These are phyloP conservation scores for Takashimella koratensis DNA, from an alignment of 1,284 basidiomycete genomes.

Conservation along the genomic window DNA sequence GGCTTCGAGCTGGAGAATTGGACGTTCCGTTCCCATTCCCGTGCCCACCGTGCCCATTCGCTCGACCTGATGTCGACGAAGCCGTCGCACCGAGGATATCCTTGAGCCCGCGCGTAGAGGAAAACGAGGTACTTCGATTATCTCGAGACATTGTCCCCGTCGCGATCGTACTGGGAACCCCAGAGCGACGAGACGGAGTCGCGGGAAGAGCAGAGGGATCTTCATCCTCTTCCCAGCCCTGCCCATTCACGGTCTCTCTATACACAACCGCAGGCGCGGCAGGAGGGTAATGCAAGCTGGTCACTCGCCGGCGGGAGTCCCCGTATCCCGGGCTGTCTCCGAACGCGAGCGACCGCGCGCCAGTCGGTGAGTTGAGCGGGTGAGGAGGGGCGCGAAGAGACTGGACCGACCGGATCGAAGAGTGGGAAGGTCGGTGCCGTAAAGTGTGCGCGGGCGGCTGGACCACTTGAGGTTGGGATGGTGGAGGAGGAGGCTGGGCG, in stretches of 20 bases:
- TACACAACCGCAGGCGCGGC: constrained; percentile 40
- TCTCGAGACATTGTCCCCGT: constrained; percentile 3
- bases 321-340: constrained; percentile 18
- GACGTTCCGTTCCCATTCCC: neutral
- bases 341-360: constrained; percentile 6
- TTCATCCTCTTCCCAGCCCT: constrained; percentile 25
- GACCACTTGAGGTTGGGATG: neutral
- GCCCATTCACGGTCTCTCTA: constrained; percentile 32
- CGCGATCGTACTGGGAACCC: constrained; percentile 3
- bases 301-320: constrained; percentile 20
- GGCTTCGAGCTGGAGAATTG: neutral
- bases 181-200: constrained; percentile 6
- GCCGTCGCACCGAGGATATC: constrained; percentile 7
- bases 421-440: constrained; percentile 32
- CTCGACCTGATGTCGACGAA: neutral
- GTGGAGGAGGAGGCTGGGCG: neutral
- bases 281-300: constrained; percentile 42
- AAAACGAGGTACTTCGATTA: constrained; percentile 13
- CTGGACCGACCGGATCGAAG: constrained; percentile 39
- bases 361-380: constrained; percentile 43
- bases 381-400: constrained; percentile 45
- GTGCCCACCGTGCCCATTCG: neutral
- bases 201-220: neutral
- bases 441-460: constrained; percentile 7
- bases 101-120: constrained; percentile 22